Base-by-base conservation (phyloP, 257 asterid genomes). In the Salvia rosmarinus region DNA sequence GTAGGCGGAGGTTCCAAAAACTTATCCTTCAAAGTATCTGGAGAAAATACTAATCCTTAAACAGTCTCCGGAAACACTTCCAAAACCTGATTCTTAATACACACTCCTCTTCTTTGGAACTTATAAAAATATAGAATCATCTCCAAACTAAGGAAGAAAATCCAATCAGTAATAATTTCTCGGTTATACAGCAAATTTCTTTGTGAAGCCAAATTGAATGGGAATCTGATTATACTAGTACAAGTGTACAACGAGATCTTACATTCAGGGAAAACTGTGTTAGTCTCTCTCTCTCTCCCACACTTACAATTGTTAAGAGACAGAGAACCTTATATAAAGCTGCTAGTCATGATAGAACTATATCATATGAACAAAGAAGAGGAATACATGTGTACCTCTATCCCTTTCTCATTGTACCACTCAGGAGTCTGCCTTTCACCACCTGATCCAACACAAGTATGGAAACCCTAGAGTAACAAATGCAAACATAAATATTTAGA, bases 371-470 rank as follows among this genome's bases (percentile, higher is more conserved):
- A 77, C 21, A 28, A 13, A 42, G 75, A 60, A 37, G 44, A 72
- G 28, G 35, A 47, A 37, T 19, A n/a, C 13, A 6, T 39, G 0
- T 64, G 63, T 81, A 93, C 97, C 95, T 93, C 97, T 80, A 93
- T 90, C 79, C 98, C 97, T 75, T 90, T 89, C 82, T 90, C 97
- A 79, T 85, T 89, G 89, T 93, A 93, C 98, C 98, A 93, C 32
- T 93, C 97, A 60, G 97, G 96, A n/a, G 95, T 93, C 85, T 93
- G 97, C 75, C 96, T 89, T 71, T 87, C 95, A 61, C 98, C 95
- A 67, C 96, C 96, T 4, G 92, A 77, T 50, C 97, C 98, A 64
- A 93, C 98, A 80, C 97, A 90, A 43, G 98, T 93, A 78, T 93
- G 98, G 83, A 93, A 93, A 42, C 98, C 98, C 98, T 93, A 71